Conservation (phyloP, 208 protist genomes). For the Leishmania mexicana region DNA sequence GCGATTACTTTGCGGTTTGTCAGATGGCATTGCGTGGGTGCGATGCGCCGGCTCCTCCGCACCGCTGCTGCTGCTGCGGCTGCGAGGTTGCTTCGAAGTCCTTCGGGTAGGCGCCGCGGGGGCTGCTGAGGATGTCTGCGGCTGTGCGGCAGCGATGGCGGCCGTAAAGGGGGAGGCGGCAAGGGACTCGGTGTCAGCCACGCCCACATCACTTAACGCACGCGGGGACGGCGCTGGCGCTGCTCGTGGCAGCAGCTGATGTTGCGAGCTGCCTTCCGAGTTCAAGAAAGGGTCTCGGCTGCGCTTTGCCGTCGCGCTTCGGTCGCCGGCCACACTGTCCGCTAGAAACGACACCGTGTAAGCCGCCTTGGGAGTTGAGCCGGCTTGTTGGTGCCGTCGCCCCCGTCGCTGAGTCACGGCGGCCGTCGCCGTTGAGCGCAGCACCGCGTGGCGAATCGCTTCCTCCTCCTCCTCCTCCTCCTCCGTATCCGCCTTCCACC, state of each 20-base stretch:
- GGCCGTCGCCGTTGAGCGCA: constrained; percentile 31
- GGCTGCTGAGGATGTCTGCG: neutral
- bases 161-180: neutral
- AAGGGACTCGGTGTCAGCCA: constrained; percentile 4
- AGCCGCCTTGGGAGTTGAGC: neutral
- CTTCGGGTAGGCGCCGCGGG: neutral
- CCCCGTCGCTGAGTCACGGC: constrained; percentile 17
- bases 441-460: constrained; percentile 33
- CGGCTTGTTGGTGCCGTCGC: neutral
- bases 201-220: neutral
- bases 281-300: constrained; percentile 4
- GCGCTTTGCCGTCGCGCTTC: neutral
- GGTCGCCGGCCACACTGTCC: neutral
- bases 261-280: neutral
- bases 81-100: constrained; percentile 3
- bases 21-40: neutral
- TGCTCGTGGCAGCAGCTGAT: neutral
- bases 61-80: neutral
- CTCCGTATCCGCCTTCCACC: neutral
- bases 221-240: neutral
- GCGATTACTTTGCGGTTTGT: neutral
- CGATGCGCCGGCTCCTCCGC: neutral
- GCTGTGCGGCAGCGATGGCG: neutral
- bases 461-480: constrained; percentile 39
- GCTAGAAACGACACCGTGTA: neutral